These are phyloP conservation scores for Solanum chilense DNA, from an alignment of 257 asterid species.

Conservation along the genomic window DNA sequence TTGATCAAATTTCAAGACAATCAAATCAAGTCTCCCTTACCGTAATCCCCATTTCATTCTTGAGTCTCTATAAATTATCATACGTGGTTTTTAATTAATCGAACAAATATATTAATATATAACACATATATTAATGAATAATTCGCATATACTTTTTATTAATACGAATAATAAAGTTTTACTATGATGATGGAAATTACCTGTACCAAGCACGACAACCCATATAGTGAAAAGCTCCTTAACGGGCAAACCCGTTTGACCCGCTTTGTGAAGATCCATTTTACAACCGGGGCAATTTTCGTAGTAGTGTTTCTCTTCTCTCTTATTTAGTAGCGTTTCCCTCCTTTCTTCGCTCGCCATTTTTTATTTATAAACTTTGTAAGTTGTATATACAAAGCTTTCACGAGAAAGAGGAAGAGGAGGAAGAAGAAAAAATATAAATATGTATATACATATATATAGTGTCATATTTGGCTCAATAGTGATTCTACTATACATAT, in stretches of 20 bases:
- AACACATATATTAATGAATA: background rate
- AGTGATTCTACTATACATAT: background rate
- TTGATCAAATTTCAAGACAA: too few relatives aligned
- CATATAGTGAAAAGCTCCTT: constrained; percentile 35
- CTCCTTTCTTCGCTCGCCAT: background rate
- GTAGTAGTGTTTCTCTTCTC: constrained; percentile 6
- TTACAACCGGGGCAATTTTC: constrained; percentile 55
- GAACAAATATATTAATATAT: background rate
- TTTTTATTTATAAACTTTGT: background rate
- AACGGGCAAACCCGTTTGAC: constrained; percentile 33
- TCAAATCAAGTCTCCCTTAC: too few relatives aligned
- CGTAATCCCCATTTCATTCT: too few relatives aligned
- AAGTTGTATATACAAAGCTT: background rate
- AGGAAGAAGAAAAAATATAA: fast-evolving
- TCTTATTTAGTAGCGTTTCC: constrained; percentile 20
- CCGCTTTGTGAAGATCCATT: constrained; percentile 28
- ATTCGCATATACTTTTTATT: background rate
- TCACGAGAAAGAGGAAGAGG: background rate
- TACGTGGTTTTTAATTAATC: background rate
- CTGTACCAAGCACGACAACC: constrained; percentile 36
- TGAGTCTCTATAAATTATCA: too few relatives aligned
- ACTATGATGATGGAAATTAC: constrained; percentile 3
- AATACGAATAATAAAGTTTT: background rate
- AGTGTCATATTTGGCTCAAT: background rate
- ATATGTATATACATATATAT: background rate